Evolutionary conservation across 495 filamentous ascomycete species (phyloP).

Genomic region (Neurospora sp.): DNA sequence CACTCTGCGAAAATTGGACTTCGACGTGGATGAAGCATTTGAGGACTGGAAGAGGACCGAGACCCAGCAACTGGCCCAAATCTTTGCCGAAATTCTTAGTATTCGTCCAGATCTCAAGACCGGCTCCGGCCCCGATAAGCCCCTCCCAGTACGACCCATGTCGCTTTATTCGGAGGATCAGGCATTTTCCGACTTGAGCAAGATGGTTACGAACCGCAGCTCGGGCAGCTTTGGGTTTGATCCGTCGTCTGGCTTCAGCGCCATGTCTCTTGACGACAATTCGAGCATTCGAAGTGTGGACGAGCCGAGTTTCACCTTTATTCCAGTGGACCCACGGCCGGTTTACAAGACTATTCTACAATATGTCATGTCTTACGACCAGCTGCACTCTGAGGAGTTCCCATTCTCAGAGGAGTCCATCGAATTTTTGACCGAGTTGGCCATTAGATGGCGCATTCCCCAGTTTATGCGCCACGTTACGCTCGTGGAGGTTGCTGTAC

Average conservation of each 20-base stretch:
- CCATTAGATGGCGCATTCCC: slow-evolving; percentile 83
- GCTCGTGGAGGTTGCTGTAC: slow-evolving; percentile 74
- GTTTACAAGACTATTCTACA: slow-evolving; percentile 72
- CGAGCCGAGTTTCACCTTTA: slow-evolving; percentile 64
- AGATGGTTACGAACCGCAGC: slow-evolving; percentile 34
- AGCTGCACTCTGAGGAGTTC: slow-evolving; percentile 41
- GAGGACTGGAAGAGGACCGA: slow-evolving; percentile 85
- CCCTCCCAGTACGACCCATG: slow-evolving; percentile 32
- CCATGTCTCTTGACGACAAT: slow-evolving; percentile 54
- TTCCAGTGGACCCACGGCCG: slow-evolving; percentile 72
- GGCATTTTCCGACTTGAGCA: slow-evolving; percentile 49
- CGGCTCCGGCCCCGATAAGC: slow-evolving; percentile 32
- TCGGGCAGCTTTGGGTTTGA: slow-evolving; percentile 56
- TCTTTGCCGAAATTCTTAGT: slow-evolving; percentile 84
- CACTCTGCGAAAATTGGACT: slow-evolving; percentile 74
- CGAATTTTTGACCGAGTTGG: slow-evolving; percentile 77
- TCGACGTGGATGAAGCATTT: slow-evolving; percentile 84
- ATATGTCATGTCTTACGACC: slow-evolving; percentile 57
- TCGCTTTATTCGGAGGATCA: slow-evolving; percentile 36
- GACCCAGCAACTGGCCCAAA: slow-evolving; percentile 70
- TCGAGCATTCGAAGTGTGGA: slow-evolving; percentile 40
- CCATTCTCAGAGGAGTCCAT: slow-evolving; percentile 73
- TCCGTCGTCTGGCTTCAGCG: slow-evolving; percentile 66
- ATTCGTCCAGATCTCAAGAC: slow-evolving; percentile 80
- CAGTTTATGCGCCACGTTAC: slow-evolving; percentile 68